Evolutionary conservation across 225 moss, liverwort and hornwort genomes (phyloP), one percentile per base, ranked within the genome.

Genomic region (Anthoceros angustus): DNA sequence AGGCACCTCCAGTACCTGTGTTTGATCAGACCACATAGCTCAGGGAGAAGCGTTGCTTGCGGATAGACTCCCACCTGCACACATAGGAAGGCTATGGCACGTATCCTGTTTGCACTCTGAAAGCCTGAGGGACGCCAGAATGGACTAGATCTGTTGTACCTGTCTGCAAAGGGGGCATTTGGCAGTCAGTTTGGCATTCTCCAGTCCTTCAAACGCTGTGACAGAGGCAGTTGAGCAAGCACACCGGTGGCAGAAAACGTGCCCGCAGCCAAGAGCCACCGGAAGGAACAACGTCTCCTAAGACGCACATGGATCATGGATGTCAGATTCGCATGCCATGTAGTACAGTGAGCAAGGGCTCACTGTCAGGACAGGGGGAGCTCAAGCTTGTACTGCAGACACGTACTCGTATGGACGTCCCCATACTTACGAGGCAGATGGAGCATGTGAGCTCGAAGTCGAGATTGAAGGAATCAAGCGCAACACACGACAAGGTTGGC

Each of bases 161-260:
- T 55, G 55, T 55, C 55, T 55, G 55, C 55, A 55, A 0, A 55
- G 55, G 8, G 55, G 55, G 55, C 55, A 55, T 23, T 55, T 55
- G 10, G 55, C 55, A 55, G 1, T 55, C 7, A 18, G 55, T 55
- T 55, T 55, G 18, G 55, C 55, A 0, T 5, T 18, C 7, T 55
- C 16, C 14, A 55, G 55, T 23, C 55, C 55, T 55, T 55, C n/a
- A 55, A 20, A 55, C 18, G 55, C 55, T 20, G 55, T 18, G 7
- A 55, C 55, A 55, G 55, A 55, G n/a, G 55, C 55, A 9, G 55
- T 55, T 18, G 10, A 55, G 55, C 55, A 55, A 23, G 55, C 55
- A 55, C 55, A 55, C 7, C 55, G 18, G 55, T 55, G n/a, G 14
- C 55, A 55, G 14, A 55, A 55, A 9, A 55, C 23, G 55, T 55